Evolutionary conservation across 805 yeast genomes (phyloP).

Genomic region (Ogataea methanolica): DNA sequence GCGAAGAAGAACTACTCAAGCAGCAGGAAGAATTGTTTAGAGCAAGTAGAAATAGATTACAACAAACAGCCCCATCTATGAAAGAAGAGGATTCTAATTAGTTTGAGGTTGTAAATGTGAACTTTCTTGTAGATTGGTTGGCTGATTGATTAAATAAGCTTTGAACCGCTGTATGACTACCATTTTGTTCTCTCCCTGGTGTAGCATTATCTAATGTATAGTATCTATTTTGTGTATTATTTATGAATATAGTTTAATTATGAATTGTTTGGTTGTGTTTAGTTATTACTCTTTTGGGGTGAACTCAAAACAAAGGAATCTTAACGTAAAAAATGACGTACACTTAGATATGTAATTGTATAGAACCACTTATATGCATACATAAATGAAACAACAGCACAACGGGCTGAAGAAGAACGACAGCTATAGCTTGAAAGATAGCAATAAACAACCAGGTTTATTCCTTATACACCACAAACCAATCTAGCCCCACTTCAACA

Average conservation of each 20-base stretch:
- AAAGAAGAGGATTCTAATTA: constrained; percentile 13
- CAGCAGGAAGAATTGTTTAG: constrained; percentile 93
- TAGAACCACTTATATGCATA: no score
- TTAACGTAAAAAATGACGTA: not conserved
- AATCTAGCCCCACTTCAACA: not conserved
- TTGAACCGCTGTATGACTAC: no score
- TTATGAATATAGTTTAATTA: not conserved
- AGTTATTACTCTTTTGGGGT: not conserved
- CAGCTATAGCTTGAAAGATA: no score
- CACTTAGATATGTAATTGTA: no score
- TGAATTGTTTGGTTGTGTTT: not conserved
- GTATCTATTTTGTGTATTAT: not conserved
- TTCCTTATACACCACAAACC: not conserved
- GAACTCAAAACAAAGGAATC: not conserved
- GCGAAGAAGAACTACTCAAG: constrained; percentile 86
- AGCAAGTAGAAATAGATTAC: constrained; percentile 32
- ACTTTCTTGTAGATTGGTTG: not conserved
- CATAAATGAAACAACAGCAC: no score
- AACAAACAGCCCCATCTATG: constrained; percentile 18
- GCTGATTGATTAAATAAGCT: not conserved
- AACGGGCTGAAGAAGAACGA: no score
- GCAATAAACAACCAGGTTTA: no score
- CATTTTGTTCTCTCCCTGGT: no score
- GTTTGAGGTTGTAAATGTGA: not conserved
- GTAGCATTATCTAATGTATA: not conserved